Evolutionary conservation across 495 filamentous ascomycete species (phyloP).

Genomic region (Clohesyomyces aquaticus): DNA sequence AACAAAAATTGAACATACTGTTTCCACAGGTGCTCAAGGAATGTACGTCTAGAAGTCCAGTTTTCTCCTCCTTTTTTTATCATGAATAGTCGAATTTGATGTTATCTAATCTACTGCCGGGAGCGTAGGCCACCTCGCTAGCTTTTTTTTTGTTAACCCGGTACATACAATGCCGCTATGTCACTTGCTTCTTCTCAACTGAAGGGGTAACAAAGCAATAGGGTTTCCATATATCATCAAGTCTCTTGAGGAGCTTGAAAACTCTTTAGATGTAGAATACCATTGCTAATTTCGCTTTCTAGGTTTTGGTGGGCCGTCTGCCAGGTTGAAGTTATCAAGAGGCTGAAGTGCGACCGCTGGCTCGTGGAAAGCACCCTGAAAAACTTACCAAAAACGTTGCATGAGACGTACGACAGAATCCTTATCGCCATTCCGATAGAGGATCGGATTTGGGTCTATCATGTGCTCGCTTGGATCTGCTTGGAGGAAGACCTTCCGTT

Average conservation of each 20-base stretch:
- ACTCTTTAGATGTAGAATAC: too few relatives aligned
- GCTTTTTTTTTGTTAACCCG: too few relatives aligned
- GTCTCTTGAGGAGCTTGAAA: too few relatives aligned
- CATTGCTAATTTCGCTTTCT: neutral
- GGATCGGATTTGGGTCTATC: slow-evolving; percentile 1
- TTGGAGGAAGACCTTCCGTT: too few relatives aligned
- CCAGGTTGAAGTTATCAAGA: neutral
- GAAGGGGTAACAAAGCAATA: too few relatives aligned
- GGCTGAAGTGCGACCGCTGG: neutral
- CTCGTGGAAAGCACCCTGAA: slow-evolving; percentile 3
- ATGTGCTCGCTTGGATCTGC: slow-evolving; percentile 12
- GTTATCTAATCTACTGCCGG: too few relatives aligned
- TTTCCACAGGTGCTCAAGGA: neutral
- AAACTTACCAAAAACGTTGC: slow-evolving; percentile 14
- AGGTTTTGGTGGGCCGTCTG: slow-evolving; percentile 24
- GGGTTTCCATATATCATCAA: too few relatives aligned
- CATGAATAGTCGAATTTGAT: too few relatives aligned
- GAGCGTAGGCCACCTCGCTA: too few relatives aligned
- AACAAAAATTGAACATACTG: neutral
- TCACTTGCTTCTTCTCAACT: too few relatives aligned
- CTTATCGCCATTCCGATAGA: slow-evolving; percentile 13
- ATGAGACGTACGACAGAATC: slow-evolving; percentile 17
- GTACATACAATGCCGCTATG: too few relatives aligned
- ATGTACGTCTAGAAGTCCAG: slow-evolving; percentile 17
- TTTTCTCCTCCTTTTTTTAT: too few relatives aligned